Percentiles rank a stretch among this genome's conserved stretches.
phyloP scores from a whole-genome alignment of 23 red algal genomes.

The Gracilariopsis chorda region DNA sequence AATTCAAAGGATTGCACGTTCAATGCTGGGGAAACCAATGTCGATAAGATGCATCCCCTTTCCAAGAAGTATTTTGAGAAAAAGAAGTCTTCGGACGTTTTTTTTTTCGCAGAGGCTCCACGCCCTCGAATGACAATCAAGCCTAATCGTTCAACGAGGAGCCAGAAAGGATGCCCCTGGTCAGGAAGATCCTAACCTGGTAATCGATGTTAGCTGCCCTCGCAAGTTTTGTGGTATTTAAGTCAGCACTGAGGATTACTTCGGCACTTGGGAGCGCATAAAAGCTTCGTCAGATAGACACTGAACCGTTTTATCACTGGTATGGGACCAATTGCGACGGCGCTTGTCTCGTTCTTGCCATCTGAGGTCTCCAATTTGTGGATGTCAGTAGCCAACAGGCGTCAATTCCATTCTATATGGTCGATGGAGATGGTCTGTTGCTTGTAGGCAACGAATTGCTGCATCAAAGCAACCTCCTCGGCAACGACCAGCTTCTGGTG shows the following conservation, averaged over 20 bases:
- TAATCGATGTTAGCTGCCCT: neutral
- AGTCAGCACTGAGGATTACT: neutral
- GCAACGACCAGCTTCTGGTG: neutral
- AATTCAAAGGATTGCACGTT: neutral
- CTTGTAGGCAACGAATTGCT: neutral
- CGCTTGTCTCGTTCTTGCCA: neutral
- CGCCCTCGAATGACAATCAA: neutral
- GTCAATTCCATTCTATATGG: neutral
- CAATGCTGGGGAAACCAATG: neutral
- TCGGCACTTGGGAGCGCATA: neutral
- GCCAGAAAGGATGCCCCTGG: neutral
- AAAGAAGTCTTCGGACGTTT: no score
- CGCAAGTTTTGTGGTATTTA: neutral
- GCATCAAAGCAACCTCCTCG: neutral
- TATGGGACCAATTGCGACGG: slow-evolving; percentile 16
- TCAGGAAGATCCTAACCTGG: neutral
- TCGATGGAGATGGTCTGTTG: neutral
- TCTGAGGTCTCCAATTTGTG: neutral
- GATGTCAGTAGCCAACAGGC: neutral
- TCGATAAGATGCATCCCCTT: no score
- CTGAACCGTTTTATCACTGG: neutral
- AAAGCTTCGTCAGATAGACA: neutral
- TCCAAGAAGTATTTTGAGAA: neutral
- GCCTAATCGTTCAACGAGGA: neutral
- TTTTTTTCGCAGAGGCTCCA: slow-evolving; percentile 56